phyloP scores from a whole-genome alignment of 495 filamentous ascomycete genomes.

The Daldinia concentrica region DNA sequence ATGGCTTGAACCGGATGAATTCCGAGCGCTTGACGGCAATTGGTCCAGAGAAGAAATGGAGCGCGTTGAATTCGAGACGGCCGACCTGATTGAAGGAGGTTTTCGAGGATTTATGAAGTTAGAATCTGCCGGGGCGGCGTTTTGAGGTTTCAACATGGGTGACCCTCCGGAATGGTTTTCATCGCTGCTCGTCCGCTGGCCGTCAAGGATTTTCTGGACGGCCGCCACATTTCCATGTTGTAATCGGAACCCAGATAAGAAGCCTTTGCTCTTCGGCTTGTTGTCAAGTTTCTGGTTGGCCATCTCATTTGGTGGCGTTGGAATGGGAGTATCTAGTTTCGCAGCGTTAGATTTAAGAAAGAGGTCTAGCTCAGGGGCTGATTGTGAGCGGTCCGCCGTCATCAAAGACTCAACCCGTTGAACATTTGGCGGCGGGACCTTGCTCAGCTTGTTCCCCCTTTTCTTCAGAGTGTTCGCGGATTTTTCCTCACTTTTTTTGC shows the following conservation, averaged over 20 bases:
- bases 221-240: constrained; percentile 45
- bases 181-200: constrained; percentile 24
- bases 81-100: constrained; percentile 38
- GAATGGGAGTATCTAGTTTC: constrained; percentile 21
- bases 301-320: constrained; percentile 20
- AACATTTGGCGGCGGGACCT: constrained; percentile 43
- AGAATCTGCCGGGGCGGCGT: constrained; percentile 7
- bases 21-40: constrained; percentile 22
- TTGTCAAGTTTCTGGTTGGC: constrained; percentile 23
- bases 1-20: constrained; percentile 39
- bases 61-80: constrained; percentile 43
- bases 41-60: constrained; percentile 50
- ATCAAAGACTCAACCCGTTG: constrained; percentile 33
- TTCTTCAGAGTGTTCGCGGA: constrained; percentile 51
- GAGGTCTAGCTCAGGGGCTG: constrained; percentile 39
- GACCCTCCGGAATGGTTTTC: constrained; percentile 12
- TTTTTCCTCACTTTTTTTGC: constrained; percentile 55
- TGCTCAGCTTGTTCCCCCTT: constrained; percentile 50
- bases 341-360: constrained; percentile 32
- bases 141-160: constrained; percentile 27
- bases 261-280: constrained; percentile 43
- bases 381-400: constrained; percentile 36
- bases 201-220: constrained; percentile 42
- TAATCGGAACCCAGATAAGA: constrained; percentile 42
- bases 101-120: constrained; percentile 37